These are phyloP conservation scores for Austroboletus niveus DNA, from an alignment of 1,284 basidiomycete genomes.

Conservation along the genomic window DNA sequence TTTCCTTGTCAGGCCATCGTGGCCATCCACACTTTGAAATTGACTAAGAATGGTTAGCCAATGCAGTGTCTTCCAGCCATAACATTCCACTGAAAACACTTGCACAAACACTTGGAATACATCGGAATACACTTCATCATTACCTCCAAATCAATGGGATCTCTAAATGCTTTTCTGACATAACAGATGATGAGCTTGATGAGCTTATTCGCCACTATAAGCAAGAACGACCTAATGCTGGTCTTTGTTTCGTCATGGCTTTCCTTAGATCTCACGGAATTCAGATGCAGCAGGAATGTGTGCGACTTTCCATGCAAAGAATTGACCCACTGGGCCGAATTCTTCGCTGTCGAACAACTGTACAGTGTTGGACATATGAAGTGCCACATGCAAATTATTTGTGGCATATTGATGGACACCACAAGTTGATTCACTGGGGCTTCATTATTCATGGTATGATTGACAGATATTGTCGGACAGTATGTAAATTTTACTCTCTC, in stretches of 20 bases:
- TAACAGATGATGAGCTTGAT: slow-evolving; percentile 1
- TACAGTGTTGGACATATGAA: slow-evolving; percentile 8
- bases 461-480: slow-evolving; percentile 19
- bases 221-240: background rate
- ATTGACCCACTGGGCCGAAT: slow-evolving; percentile 17
- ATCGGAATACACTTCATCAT: background rate
- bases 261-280: background rate
- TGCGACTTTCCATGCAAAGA: background rate
- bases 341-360: slow-evolving; percentile 20
- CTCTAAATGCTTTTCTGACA: background rate
- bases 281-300: background rate
- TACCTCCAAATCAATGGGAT: background rate
- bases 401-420: slow-evolving; percentile 51
- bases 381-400: background rate
- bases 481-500: too few species aligned
- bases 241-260: background rate
- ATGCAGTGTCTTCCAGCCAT: background rate
- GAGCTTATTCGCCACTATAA: slow-evolving; percentile 2
- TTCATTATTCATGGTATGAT: slow-evolving; percentile 51
- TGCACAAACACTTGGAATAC: background rate
- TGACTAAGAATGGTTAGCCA: too few species aligned
- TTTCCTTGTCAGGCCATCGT: too few species aligned
- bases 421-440: slow-evolving; percentile 49
- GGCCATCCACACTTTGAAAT: too few species aligned
- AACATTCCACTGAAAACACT: background rate